Conservation (phyloP, 1,139 yeast genomes). For the Scheffersomyces titani region DNA sequence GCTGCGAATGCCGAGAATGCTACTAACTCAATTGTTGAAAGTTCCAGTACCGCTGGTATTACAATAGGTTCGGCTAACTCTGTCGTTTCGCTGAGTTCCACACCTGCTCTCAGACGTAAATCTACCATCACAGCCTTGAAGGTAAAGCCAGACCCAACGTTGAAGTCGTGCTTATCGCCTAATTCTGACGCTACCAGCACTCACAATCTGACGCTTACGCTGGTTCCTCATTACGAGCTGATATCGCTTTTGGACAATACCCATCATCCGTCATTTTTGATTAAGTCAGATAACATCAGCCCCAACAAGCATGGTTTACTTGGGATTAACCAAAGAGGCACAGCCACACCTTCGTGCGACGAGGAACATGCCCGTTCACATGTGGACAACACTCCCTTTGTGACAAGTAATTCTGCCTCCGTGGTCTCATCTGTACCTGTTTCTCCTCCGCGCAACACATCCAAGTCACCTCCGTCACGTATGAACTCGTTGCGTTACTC, state of each 20-base stretch:
- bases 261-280: constrained; percentile 22
- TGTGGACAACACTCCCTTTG: constrained; percentile 5
- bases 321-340: constrained; percentile 5
- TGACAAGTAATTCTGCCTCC: constrained; percentile 4
- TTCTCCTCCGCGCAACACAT: constrained; percentile 3
- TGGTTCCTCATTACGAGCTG: constrained; percentile 1
- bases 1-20: too few species aligned
- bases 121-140: constrained; percentile 8
- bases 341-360: constrained; percentile 6
- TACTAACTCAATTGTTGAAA: too few species aligned
- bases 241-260: neutral
- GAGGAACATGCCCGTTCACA: constrained; percentile 9
- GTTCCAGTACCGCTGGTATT: too few species aligned
- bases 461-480: constrained; percentile 11
- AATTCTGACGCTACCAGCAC: constrained; percentile 4
- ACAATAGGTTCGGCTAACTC: too few species aligned
- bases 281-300: constrained; percentile 21
- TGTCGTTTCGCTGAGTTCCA: neutral
- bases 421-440: constrained; percentile 9
- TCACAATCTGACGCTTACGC: constrained; percentile 1
- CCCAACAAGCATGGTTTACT: constrained; percentile 25
- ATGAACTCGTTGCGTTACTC: constrained; percentile 17
- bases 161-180: constrained; percentile 26
- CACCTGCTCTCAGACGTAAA: neutral
- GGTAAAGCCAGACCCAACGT: constrained; percentile 23